Conservation (phyloP, 768 basidiomycete genomes). For the Panus rudis region DNA sequence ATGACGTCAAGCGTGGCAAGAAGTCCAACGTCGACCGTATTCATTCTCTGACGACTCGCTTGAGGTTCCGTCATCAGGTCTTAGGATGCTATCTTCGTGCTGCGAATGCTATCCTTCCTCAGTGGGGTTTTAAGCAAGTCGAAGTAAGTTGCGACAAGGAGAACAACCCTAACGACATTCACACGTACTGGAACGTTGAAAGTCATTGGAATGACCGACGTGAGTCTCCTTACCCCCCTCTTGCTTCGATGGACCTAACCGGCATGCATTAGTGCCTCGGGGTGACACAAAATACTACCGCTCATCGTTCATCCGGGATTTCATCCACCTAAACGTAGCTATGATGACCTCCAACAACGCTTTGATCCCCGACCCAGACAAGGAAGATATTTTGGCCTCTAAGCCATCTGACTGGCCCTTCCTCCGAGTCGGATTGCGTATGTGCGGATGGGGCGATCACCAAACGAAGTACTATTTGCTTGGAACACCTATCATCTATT, state of each 20-base stretch:
- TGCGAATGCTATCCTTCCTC: constrained; percentile 81
- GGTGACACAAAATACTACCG: constrained; percentile 79
- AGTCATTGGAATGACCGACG: constrained; percentile 93
- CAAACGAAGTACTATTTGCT: constrained; percentile 91
- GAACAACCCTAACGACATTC: constrained; percentile 69
- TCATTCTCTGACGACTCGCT: constrained; percentile 84
- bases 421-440: constrained; percentile 81
- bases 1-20: constrained; percentile 69
- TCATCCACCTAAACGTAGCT: constrained; percentile 98
- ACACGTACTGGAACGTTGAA: constrained; percentile 98
- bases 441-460: constrained; percentile 92
- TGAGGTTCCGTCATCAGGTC: constrained; percentile 73
- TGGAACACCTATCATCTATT: constrained; percentile 91
- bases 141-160: constrained; percentile 93
- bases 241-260: background rate
- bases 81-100: constrained; percentile 88
- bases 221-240: constrained; percentile 35
- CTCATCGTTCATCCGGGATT: constrained; percentile 93
- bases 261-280: constrained; percentile 54
- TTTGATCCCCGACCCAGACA: constrained; percentile 94
- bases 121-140: constrained; percentile 99
- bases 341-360: constrained; percentile 99
- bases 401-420: constrained; percentile 92
- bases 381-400: constrained; percentile 95
- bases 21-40: constrained; percentile 57